These are phyloP conservation scores for Neurospora hispaniola DNA, from an alignment of 495 filamentous ascomycete species.

Conservation along the genomic window DNA sequence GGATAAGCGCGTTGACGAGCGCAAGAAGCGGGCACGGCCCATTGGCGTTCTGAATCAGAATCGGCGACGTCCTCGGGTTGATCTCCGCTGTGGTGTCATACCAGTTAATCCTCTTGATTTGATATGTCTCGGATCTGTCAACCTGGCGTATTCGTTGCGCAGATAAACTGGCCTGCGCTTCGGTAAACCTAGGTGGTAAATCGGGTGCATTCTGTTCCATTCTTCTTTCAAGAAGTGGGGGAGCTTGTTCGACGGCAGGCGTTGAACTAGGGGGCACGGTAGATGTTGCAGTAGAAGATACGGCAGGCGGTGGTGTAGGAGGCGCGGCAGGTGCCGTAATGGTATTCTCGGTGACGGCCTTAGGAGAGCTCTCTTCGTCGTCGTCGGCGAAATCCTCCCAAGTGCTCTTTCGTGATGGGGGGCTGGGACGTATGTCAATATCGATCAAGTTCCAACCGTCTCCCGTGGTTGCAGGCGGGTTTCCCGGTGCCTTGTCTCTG, in stretches of 20 bases:
- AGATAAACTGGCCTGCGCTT: constrained; percentile 13
- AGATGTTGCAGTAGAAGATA: not conserved
- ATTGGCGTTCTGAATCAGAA: constrained; percentile 85
- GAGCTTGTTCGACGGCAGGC: not conserved
- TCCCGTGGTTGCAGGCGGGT: constrained; percentile 14
- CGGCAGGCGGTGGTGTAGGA: not conserved
- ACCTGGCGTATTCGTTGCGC: constrained; percentile 27
- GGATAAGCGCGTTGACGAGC: constrained; percentile 80
- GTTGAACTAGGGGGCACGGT: not conserved
- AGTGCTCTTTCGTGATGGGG: constrained; percentile 24
- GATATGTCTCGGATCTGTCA: constrained; percentile 36
- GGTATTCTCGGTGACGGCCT: not conserved
- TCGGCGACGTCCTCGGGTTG: constrained; percentile 49
- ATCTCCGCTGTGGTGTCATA: constrained; percentile 26
- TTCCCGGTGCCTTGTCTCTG: constrained; percentile 24
- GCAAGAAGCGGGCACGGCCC: constrained; percentile 90
- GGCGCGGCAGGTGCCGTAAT: not conserved
- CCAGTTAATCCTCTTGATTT: constrained; percentile 38
- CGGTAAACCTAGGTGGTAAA: constrained; percentile 28
- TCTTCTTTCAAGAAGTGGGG: constrained; percentile 1
- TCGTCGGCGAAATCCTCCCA: constrained; percentile 30
- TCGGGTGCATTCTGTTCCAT: constrained; percentile 17
- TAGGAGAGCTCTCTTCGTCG: constrained; percentile 15
- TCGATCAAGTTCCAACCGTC: constrained; percentile 43
- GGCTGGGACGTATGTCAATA: constrained; percentile 24